phyloP scores from a whole-genome alignment of 2,329 filamentous ascomycete genomes.

The Metarhizium humberi region DNA sequence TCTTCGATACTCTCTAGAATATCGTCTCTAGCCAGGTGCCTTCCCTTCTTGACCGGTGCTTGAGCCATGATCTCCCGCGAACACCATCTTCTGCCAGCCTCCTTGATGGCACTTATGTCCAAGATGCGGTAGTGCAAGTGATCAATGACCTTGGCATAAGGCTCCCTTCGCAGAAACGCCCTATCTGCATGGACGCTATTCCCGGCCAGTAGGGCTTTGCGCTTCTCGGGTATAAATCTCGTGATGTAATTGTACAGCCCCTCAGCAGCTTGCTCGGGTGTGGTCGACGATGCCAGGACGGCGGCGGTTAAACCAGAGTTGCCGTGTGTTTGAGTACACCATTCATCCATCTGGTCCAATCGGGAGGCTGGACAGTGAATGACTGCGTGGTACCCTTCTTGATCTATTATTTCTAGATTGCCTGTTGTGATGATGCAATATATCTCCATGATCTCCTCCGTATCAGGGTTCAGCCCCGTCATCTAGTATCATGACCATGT shows the following conservation, averaged over 20 bases:
- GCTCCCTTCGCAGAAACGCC: conserved; percentile 64
- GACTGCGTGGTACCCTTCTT: conserved; percentile 67
- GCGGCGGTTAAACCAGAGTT: conserved; percentile 71
- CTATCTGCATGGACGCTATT: conserved; percentile 90
- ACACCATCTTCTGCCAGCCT: conserved; percentile 78
- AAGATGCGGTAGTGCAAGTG: conserved; percentile 85
- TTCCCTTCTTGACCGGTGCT: conserved; percentile 62
- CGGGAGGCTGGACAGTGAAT: conserved; percentile 63
- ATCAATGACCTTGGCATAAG: conserved; percentile 64
- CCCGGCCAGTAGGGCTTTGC: conserved; percentile 69
- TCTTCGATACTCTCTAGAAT: conserved; percentile 94
- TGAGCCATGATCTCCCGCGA: conserved; percentile 33
- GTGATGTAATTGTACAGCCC: conserved; percentile 72
- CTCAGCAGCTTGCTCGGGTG: conserved; percentile 61
- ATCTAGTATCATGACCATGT: conserved; percentile 47
- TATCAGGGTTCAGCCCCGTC: conserved; percentile 63
- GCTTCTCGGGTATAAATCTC: conserved; percentile 55
- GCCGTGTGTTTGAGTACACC: conserved; percentile 77
- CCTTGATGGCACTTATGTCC: conserved; percentile 88
- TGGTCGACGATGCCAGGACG: conserved; percentile 64
- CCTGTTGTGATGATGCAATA: conserved; percentile 85
- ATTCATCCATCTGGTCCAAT: conserved; percentile 74
- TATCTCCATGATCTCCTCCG: conserved; percentile 81
- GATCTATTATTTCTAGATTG: conserved; percentile 66
- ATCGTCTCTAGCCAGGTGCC: conserved; percentile 79